phyloP scores from a whole-genome alignment of 495 filamentous ascomycete species.

The Neurospora tetrasperma region DNA sequence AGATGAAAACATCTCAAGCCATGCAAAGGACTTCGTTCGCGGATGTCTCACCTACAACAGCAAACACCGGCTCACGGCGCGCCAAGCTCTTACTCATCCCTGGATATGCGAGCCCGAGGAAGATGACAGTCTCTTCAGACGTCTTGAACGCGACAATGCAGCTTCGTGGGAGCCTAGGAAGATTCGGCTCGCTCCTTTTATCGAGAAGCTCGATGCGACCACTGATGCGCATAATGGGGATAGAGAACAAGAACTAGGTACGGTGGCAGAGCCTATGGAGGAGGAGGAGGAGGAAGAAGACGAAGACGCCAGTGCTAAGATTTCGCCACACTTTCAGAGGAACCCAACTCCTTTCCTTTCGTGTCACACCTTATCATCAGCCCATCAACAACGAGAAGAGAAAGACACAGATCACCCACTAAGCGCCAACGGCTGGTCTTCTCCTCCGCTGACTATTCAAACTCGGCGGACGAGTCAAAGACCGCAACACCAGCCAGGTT shows the following conservation, averaged over 20 bases:
- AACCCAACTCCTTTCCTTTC: neutral
- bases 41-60: slow-evolving; percentile 69
- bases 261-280: neutral
- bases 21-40: slow-evolving; percentile 63
- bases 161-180: slow-evolving; percentile 12
- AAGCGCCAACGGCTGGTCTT: neutral
- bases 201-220: neutral
- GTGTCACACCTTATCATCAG: neutral
- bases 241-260: neutral
- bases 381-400: neutral
- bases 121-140: slow-evolving; percentile 46
- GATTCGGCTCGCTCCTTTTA: slow-evolving; percentile 4
- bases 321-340: neutral
- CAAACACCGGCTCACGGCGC: slow-evolving; percentile 58
- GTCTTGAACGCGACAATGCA: slow-evolving; percentile 5
- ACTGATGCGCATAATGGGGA: neutral
- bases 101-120: slow-evolving; percentile 34
- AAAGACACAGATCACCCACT: neutral
- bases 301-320: neutral
- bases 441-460: neutral
- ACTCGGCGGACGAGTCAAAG: neutral
- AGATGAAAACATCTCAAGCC: slow-evolving; percentile 60
- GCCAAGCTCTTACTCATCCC: slow-evolving; percentile 61
- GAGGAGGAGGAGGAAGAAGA: neutral
- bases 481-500: neutral